These are phyloP conservation scores for Euryodendron excelsum DNA, from an alignment of 148 eudicot genomes.

Conservation along the genomic window DNA sequence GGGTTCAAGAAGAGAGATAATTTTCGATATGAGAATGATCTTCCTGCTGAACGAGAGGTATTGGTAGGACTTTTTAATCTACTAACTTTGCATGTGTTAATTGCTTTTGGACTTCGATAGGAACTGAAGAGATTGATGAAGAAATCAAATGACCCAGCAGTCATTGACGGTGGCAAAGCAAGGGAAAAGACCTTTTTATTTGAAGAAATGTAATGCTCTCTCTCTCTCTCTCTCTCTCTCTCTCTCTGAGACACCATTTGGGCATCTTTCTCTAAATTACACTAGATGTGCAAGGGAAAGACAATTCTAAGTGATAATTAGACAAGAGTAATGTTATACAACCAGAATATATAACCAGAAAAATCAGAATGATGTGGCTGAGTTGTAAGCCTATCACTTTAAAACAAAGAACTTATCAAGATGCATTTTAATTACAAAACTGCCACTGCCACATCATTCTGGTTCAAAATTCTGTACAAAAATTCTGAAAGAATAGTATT, in stretches of 20 bases:
- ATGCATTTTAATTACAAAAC: too few relatives aligned
- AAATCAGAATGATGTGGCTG: too few relatives aligned
- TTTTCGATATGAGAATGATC: constrained; percentile 59
- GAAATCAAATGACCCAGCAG: constrained; percentile 60
- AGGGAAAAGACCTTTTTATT: constrained; percentile 84
- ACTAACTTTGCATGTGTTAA: not conserved
- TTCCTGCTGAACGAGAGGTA: constrained; percentile 89
- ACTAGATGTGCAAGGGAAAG: too few relatives aligned
- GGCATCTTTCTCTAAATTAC: not conserved
- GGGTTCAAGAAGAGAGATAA: constrained; percentile 87
- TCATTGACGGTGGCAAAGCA: constrained; percentile 58
- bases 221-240: constrained; percentile 7
- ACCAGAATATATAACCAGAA: too few relatives aligned
- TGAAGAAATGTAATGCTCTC: constrained; percentile 66
- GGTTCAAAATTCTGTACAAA: too few relatives aligned
- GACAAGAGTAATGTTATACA: too few relatives aligned
- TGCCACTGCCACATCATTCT: too few relatives aligned
- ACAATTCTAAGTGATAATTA: too few relatives aligned
- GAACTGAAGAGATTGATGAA: constrained; percentile 56
- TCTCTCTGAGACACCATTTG: not conserved
- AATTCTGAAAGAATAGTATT: too few relatives aligned
- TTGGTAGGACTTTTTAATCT: not conserved
- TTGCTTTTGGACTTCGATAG: constrained; percentile 31
- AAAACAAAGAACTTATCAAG: too few relatives aligned
- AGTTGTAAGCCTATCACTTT: too few relatives aligned